These are phyloP conservation scores for Coemansia guatemalensis DNA, from an alignment of 192 early-diverging fungal genomes.

Conservation along the genomic window DNA sequence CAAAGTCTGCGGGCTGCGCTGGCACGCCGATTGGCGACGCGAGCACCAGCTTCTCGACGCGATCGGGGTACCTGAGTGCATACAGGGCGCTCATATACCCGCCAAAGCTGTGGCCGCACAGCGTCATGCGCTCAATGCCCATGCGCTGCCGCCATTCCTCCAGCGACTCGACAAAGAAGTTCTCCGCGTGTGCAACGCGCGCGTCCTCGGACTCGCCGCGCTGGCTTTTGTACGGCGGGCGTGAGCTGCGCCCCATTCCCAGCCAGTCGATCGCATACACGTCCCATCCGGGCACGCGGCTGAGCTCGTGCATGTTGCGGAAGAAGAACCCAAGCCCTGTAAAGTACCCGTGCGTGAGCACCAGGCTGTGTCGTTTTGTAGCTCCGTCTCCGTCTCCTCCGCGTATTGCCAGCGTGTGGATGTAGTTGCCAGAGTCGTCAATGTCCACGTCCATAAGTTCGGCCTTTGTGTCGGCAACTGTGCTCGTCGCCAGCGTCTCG, in stretches of 20 bases:
- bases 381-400: background rate
- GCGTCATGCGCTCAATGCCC: slow-evolving; percentile 78
- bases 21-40: slow-evolving; percentile 84
- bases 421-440: slow-evolving; percentile 42
- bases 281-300: slow-evolving; percentile 41
- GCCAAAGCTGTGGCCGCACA: slow-evolving; percentile 83
- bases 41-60: slow-evolving; percentile 84
- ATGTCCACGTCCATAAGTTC: slow-evolving; percentile 45
- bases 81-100: slow-evolving; percentile 87
- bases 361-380: slow-evolving; percentile 31
- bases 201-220: slow-evolving; percentile 49
- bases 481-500: slow-evolving; percentile 1
- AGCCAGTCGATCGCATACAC: slow-evolving; percentile 79
- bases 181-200: slow-evolving; percentile 62
- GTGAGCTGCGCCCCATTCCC: slow-evolving; percentile 89
- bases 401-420: slow-evolving; percentile 50
- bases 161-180: slow-evolving; percentile 87
- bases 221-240: slow-evolving; percentile 63
- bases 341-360: slow-evolving; percentile 54
- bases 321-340: slow-evolving; percentile 53
- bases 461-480: slow-evolving; percentile 6
- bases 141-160: slow-evolving; percentile 83
- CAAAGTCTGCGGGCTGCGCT: slow-evolving; percentile 46
- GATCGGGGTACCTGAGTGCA: slow-evolving; percentile 82
- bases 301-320: slow-evolving; percentile 51